A percentile compares a stretch with the other conserved stretches of the same genome.
phyloP scores from a whole-genome alignment of 352 stramenopile genomes.

The Phytophthora multivora region DNA sequence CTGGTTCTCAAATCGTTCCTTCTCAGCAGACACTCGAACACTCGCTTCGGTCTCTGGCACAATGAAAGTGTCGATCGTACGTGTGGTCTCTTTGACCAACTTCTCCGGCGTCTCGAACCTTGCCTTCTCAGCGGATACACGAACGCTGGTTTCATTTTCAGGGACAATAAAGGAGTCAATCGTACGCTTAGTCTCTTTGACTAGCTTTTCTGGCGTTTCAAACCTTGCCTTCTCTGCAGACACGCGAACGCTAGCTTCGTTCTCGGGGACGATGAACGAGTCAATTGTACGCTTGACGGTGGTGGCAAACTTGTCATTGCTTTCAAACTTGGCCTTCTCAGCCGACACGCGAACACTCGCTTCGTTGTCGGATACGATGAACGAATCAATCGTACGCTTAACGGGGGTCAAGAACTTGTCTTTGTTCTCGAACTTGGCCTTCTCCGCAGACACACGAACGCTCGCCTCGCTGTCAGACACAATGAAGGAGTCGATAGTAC shows the following conservation, averaged over 20 bases:
- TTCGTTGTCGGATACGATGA: conserved; percentile 18
- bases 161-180: conserved; percentile 36
- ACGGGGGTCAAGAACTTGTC: conserved; percentile 7
- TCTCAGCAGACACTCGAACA: conserved; percentile 31
- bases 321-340: conserved; percentile 29
- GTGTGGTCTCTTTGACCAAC: conserved; percentile 16
- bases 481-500: conserved; percentile 35
- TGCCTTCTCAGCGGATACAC: conserved; percentile 34
- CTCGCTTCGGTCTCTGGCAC: conserved; percentile 21
- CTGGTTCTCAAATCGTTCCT: conserved; percentile 5
- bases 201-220: conserved; percentile 50
- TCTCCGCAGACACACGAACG: conserved; percentile 32
- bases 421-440: conserved; percentile 34
- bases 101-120: conserved; percentile 40
- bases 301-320: conserved; percentile 33
- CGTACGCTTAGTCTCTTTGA: conserved; percentile 21
- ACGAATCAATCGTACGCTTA: conserved; percentile 31
- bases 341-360: conserved; percentile 26
- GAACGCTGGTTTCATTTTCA: conserved; percentile 32
- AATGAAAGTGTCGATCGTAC: conserved; percentile 32
- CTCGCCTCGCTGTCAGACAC: conserved; percentile 24
- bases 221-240: conserved; percentile 25
- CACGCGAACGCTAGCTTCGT: conserved; percentile 21
- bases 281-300: conserved; percentile 17
- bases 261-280: conserved; percentile 17